These are phyloP conservation scores for Epichloe baconii DNA, from an alignment of 2,329 filamentous ascomycete genomes.

Conservation along the genomic window DNA sequence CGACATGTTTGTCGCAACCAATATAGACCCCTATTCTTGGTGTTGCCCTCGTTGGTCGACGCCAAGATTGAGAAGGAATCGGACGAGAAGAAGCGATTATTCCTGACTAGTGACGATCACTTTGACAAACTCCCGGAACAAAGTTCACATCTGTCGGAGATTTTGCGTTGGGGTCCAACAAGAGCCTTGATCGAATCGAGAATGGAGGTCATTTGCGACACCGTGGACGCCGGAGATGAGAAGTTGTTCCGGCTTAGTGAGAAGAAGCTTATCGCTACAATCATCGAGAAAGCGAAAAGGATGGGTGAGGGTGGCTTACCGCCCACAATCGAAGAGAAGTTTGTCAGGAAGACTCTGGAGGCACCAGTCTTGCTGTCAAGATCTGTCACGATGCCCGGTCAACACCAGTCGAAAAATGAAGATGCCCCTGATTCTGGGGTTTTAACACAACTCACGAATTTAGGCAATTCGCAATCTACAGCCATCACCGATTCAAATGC, in stretches of 20 bases:
- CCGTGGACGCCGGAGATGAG: conserved; percentile 70
- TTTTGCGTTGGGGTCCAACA: conserved; percentile 37
- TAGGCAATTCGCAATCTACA: conserved; percentile 30
- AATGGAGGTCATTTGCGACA: conserved; percentile 64
- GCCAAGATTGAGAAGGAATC: conserved; percentile 25
- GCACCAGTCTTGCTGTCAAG: conserved; percentile 60
- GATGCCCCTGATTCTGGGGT: conserved; percentile 9
- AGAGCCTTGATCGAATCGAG: conserved; percentile 46
- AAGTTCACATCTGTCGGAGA: conserved; percentile 43
- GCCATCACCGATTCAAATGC: conserved; percentile 21
- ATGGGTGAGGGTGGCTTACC: conserved; percentile 58
- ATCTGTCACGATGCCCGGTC: conserved; percentile 30
- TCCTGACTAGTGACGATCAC: conserved; percentile 59
- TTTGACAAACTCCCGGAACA: conserved; percentile 46
- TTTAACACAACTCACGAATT: conserved; percentile 13
- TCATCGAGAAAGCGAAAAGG: conserved; percentile 58
- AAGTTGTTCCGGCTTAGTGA: conserved; percentile 71
- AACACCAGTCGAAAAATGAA: conserved; percentile 6
- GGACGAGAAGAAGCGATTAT: conserved; percentile 44
- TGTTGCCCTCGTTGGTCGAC: conserved; percentile 57
- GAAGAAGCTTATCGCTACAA: conserved; percentile 50
- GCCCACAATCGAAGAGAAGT: conserved; percentile 70
- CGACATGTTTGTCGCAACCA: conserved; percentile 72
- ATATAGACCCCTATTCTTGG: conserved; percentile 70
- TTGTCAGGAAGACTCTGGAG: conserved; percentile 64